These are phyloP conservation scores for Camellia oleifera DNA, from an alignment of 179 eudicot species.

Conservation along the genomic window DNA sequence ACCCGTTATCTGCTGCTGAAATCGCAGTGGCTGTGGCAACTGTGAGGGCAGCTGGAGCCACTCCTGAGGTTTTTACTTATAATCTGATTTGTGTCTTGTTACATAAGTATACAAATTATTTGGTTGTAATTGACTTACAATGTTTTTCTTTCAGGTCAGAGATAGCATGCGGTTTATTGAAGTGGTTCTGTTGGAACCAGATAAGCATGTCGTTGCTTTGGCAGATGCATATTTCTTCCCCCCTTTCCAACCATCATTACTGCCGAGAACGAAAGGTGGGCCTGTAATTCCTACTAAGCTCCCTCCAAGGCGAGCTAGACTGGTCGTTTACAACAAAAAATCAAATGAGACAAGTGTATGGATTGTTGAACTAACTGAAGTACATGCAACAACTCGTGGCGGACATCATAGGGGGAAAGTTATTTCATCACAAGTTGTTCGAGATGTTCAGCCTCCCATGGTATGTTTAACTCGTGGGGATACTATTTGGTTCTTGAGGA, in stretches of 20 bases:
- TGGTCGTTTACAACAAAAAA: slow-evolving; percentile 76
- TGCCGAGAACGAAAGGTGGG: slow-evolving; percentile 74
- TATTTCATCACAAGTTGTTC: slow-evolving; percentile 70
- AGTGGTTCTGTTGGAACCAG: slow-evolving; percentile 88
- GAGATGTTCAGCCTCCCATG: slow-evolving; percentile 97
- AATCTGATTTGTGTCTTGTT: neutral
- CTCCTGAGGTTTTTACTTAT: slow-evolving; percentile 68
- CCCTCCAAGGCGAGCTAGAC: slow-evolving; percentile 87
- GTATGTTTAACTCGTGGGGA: slow-evolving; percentile 30
- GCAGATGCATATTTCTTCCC: slow-evolving; percentile 99
- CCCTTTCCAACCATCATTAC: slow-evolving; percentile 85
- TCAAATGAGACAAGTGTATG: slow-evolving; percentile 89
- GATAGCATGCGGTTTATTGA: slow-evolving; percentile 97
- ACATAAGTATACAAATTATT: neutral
- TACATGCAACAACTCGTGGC: slow-evolving; percentile 91
- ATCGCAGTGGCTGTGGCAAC: slow-evolving; percentile 93
- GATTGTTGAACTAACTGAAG: slow-evolving; percentile 84
- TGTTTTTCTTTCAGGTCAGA: slow-evolving; percentile 51
- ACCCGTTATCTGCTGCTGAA: slow-evolving; percentile 87
- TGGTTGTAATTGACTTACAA: neutral
- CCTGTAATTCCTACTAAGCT: slow-evolving; percentile 82
- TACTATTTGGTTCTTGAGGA: neutral
- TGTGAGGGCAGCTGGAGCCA: slow-evolving; percentile 97
- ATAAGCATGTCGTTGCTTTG: slow-evolving; percentile 80
- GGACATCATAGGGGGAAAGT: slow-evolving; percentile 98